Conservation (phyloP, 768 basidiomycete species). For the Pisolithus albus region DNA sequence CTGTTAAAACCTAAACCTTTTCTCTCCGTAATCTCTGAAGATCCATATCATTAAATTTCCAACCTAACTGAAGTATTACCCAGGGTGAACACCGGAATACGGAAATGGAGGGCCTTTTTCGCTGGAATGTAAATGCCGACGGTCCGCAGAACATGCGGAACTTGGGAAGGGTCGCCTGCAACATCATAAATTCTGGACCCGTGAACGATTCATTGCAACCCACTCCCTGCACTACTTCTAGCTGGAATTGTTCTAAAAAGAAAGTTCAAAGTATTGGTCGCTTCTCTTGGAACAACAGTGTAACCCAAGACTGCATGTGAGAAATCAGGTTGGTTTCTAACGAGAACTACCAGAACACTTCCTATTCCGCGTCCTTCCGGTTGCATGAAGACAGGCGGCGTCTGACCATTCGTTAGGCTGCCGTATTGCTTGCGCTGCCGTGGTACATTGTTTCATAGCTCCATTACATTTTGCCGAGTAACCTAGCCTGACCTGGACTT, state of each 20-base stretch:
- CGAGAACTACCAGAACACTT: not conserved
- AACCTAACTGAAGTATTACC: not conserved
- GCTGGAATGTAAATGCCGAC: not conserved
- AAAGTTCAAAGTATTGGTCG: not conserved
- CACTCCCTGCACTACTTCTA: too few relatives aligned
- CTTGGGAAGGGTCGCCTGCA: too few relatives aligned
- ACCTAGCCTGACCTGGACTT: not conserved
- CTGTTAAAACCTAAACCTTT: not conserved
- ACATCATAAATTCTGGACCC: too few relatives aligned
- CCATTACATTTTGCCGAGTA: not conserved
- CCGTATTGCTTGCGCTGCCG: not conserved
- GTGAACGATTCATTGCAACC: too few relatives aligned
- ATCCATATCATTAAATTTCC: not conserved
- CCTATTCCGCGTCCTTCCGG: not conserved
- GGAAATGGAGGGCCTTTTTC: not conserved
- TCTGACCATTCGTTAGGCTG: not conserved
- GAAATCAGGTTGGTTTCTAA: not conserved
- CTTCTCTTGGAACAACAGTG: too few relatives aligned
- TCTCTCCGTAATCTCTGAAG: not conserved
- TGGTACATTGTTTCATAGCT: not conserved
- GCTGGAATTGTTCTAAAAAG: not conserved
- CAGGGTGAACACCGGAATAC: not conserved
- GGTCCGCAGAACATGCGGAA: not conserved
- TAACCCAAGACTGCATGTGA: too few relatives aligned
- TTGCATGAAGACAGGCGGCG: not conserved